Percentiles rank a stretch among this genome's conserved stretches.
These are phyloP conservation scores for Gyrodon lividus DNA, from an alignment of 768 basidiomycete genomes.

Conservation along the genomic window DNA sequence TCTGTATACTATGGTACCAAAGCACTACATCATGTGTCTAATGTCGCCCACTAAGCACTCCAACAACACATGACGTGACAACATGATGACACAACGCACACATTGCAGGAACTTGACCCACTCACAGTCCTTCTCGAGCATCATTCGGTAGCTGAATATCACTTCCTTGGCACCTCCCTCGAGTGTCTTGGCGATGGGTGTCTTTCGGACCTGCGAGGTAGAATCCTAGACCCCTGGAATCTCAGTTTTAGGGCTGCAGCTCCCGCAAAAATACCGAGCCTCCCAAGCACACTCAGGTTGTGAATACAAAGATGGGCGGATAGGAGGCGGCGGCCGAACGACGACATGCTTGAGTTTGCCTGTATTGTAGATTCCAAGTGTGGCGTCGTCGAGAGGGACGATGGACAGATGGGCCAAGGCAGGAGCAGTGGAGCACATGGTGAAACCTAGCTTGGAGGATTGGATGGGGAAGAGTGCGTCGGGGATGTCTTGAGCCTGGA, in stretches of 20 bases:
- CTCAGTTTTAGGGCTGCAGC: conserved; percentile 52
- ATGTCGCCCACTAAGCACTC: conserved; percentile 14
- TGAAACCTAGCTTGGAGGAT: conserved; percentile 37
- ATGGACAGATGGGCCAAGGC: conserved; percentile 14
- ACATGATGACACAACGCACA: conserved; percentile 44
- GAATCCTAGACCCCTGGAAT: conserved; percentile 70
- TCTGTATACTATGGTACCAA: too few relatives aligned
- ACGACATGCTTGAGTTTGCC: conserved; percentile 35
- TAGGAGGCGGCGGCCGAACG: conserved; percentile 23
- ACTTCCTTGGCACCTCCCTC: conserved; percentile 49
- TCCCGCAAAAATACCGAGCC: conserved; percentile 58
- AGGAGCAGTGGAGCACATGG: conserved; percentile 34
- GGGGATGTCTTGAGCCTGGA: background rate
- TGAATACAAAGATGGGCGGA: conserved; percentile 8
- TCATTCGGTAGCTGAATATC: conserved; percentile 62
- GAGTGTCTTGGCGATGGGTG: conserved; percentile 40
- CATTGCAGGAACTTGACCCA: conserved; percentile 71
- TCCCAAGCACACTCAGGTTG: conserved; percentile 48
- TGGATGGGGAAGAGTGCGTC: conserved; percentile 11
- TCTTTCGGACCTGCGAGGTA: conserved; percentile 56
- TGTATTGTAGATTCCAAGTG: conserved; percentile 50
- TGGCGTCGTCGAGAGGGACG: conserved; percentile 40
- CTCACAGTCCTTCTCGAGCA: conserved; percentile 60
- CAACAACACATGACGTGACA: background rate
- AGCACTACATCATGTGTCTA: too few relatives aligned